phyloP scores from a whole-genome alignment of 805 yeast genomes.

The Candida vaughaniae region DNA sequence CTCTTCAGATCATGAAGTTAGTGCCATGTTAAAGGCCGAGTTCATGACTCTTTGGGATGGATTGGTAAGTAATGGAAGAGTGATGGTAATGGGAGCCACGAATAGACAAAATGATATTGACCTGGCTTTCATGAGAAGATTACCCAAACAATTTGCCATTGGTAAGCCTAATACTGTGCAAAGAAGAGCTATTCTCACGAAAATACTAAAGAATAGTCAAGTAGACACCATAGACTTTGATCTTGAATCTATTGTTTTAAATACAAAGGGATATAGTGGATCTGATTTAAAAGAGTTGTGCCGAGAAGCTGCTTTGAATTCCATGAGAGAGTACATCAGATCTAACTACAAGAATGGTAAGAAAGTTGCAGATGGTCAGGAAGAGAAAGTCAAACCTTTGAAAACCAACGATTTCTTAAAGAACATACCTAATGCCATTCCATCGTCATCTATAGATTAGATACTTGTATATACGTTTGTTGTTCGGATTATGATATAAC shows the following conservation, averaged over 20 bases:
- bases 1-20: slow-evolving; percentile 88
- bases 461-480: too few relatives aligned
- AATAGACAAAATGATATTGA: slow-evolving; percentile 91
- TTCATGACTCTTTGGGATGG: slow-evolving; percentile 99
- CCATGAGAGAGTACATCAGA: slow-evolving; percentile 82
- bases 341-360: slow-evolving; percentile 48
- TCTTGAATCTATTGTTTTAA: slow-evolving; percentile 53
- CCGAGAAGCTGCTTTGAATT: slow-evolving; percentile 87
- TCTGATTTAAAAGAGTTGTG: slow-evolving; percentile 89
- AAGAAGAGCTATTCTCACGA: slow-evolving; percentile 65
- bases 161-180: slow-evolving; percentile 68
- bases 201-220: slow-evolving; percentile 64
- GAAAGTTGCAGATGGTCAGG: slow-evolving; percentile 23
- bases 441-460: slow-evolving; percentile 20
- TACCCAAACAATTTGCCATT: slow-evolving; percentile 87
- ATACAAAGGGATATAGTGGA: slow-evolving; percentile 74
- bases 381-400: slow-evolving; percentile 55
- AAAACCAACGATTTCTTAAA: slow-evolving; percentile 61
- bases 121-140: slow-evolving; percentile 84
- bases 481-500: too few relatives aligned
- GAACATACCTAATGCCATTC: slow-evolving; percentile 18
- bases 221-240: slow-evolving; percentile 59
- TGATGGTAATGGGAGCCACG: slow-evolving; percentile 91
- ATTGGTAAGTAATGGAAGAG: slow-evolving; percentile 68
- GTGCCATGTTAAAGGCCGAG: slow-evolving; percentile 91